Percentiles rank a stretch among this genome's conserved stretches.
These are phyloP conservation scores for Pythium grandisporangium DNA, from an alignment of 352 stramenopile genomes.

Conservation along the genomic window DNA sequence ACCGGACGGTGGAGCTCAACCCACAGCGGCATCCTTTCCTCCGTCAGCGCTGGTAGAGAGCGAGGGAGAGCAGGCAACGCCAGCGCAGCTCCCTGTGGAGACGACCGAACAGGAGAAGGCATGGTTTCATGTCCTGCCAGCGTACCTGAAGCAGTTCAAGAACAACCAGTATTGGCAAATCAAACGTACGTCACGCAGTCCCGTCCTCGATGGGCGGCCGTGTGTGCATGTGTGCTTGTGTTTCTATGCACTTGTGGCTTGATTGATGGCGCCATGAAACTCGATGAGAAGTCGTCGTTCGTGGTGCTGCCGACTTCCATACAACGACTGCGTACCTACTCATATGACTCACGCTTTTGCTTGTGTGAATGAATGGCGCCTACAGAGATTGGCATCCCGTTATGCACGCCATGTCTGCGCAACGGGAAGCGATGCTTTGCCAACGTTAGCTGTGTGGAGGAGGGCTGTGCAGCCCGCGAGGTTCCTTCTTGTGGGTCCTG, in stretches of 20 bases:
- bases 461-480: constrained; percentile 1
- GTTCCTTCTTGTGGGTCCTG: constrained; percentile 3
- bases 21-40: no score
- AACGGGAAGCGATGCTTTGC: constrained; percentile 1
- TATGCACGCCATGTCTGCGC: neutral
- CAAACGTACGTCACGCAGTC: neutral
- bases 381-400: neutral
- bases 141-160: neutral
- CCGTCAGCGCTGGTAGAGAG: neutral
- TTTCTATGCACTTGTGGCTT: no score
- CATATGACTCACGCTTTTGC: no score
- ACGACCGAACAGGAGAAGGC: neutral
- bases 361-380: no score
- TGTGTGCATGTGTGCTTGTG: no score
- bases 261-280: no score
- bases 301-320: no score
- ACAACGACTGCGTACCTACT: no score
- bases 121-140: neutral
- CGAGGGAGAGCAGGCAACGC: neutral
- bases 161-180: neutral
- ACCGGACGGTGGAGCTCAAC: neutral
- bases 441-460: constrained; percentile 8
- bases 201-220: no score
- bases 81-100: no score
- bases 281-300: no score